Evolutionary conservation across 1,284 basidiomycete genomes (phyloP).

Genomic region (Lentinula novae-zelandiae): DNA sequence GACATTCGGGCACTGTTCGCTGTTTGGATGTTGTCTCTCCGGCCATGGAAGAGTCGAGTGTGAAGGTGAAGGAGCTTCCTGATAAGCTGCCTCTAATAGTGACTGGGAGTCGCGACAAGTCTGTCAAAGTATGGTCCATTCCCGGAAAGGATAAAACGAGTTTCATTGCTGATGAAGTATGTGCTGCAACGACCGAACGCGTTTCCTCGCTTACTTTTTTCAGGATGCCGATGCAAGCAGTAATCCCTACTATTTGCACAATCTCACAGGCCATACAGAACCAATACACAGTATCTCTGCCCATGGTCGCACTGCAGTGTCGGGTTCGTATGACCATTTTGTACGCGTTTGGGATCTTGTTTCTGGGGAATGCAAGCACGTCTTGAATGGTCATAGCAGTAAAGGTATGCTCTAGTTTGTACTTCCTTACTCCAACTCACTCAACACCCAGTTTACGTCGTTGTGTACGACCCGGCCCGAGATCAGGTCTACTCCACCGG

Average conservation of each 20-base stretch:
- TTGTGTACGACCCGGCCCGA: slow-evolving; percentile 44
- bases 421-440: background rate
- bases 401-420: slow-evolving; percentile 45
- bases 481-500: slow-evolving; percentile 91
- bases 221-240: background rate
- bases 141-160: slow-evolving; percentile 77
- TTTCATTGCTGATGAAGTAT: slow-evolving; percentile 34
- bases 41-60: slow-evolving; percentile 57
- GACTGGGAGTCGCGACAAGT: slow-evolving; percentile 89
- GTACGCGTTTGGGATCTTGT: slow-evolving; percentile 95
- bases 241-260: slow-evolving; percentile 87
- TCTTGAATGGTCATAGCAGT: slow-evolving; percentile 82
- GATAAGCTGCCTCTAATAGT: slow-evolving; percentile 86
- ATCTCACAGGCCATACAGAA: slow-evolving; percentile 84
- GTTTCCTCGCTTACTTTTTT: background rate
- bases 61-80: slow-evolving; percentile 64
- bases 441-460: background rate
- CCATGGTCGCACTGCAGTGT: slow-evolving; percentile 83
- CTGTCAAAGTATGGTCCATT: slow-evolving; percentile 86
- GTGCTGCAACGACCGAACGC: background rate
- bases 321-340: slow-evolving; percentile 90
- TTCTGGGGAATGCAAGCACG: slow-evolving; percentile 79
- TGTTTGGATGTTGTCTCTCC: slow-evolving; percentile 89
- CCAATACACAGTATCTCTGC: slow-evolving; percentile 90
- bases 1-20: slow-evolving; percentile 91